Conservation (phyloP, 2,329 filamentous ascomycete genomes). For the Colletotrichum limetticola region DNA sequence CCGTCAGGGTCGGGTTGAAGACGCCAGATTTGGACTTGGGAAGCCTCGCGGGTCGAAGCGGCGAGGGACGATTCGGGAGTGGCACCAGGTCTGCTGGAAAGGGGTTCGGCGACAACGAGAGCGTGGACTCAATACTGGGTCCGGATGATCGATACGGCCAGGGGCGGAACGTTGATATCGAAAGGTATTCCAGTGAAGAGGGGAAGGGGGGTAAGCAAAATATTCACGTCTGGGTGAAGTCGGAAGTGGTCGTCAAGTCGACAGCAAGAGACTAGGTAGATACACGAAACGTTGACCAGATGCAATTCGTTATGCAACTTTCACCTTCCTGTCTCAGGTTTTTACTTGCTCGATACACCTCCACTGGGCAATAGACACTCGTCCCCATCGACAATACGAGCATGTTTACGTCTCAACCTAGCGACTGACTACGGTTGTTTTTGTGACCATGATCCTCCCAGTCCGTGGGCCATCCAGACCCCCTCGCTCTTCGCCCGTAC, state of each 20-base stretch:
- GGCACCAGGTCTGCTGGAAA: neutral
- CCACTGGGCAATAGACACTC: too few relatives aligned
- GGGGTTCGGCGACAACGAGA: conserved; percentile 19
- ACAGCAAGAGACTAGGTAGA: neutral
- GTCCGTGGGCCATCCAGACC: too few relatives aligned
- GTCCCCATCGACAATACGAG: neutral
- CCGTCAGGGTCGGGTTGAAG: conserved; percentile 23
- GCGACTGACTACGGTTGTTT: neutral
- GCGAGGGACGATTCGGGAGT: neutral
- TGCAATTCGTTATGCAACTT: too few relatives aligned
- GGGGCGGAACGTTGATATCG: neutral
- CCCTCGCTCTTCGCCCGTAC: neutral
- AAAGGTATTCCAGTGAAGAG: conserved; percentile 4
- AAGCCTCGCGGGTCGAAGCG: neutral
- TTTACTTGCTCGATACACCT: too few relatives aligned
- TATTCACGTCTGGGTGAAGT: conserved; percentile 24
- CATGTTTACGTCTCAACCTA: neutral
- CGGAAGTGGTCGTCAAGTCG: conserved; percentile 23
- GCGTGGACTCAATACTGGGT: conserved; percentile 26
- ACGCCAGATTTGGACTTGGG: conserved; percentile 20
- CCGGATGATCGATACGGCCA: neutral
- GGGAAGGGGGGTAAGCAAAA: neutral
- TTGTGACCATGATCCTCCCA: neutral
- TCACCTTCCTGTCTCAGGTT: too few relatives aligned
- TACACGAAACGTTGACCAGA: too few relatives aligned